phyloP scores from a whole-genome alignment of 495 filamentous ascomycete genomes.

The Chaetomidium leptoderma region DNA sequence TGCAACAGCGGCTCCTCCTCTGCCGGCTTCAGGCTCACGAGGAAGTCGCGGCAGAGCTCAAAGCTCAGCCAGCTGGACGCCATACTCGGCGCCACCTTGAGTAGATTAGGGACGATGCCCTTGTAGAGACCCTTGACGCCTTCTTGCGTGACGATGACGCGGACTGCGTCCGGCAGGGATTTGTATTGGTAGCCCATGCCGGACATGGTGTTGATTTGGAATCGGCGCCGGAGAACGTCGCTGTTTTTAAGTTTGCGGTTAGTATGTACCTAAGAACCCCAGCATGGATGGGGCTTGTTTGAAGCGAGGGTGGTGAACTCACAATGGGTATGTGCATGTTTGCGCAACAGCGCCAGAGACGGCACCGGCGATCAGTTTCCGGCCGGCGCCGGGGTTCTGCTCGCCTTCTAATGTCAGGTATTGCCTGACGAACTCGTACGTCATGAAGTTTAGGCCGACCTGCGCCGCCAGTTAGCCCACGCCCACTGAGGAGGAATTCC shows the following conservation, averaged over 20 bases:
- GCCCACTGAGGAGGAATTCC: background rate
- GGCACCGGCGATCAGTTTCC: conserved; percentile 85
- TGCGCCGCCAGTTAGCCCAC: conserved; percentile 36
- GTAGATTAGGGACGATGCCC: conserved; percentile 85
- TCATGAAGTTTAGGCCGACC: conserved; percentile 98
- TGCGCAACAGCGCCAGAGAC: conserved; percentile 94
- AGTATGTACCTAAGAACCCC: too few relatives aligned
- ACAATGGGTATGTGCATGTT: conserved; percentile 98
- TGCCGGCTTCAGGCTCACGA: conserved; percentile 57
- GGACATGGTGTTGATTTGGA: conserved; percentile 98
- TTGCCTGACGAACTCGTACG: conserved; percentile 81
- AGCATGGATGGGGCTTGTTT: too few relatives aligned
- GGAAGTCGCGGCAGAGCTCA: conserved; percentile 83
- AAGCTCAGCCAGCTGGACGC: conserved; percentile 97
- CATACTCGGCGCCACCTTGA: conserved; percentile 98
- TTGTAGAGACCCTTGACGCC: conserved; percentile 72
- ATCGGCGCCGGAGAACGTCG: conserved; percentile 90
- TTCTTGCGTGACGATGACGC: conserved; percentile 75
- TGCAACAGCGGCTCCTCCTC: conserved; percentile 32
- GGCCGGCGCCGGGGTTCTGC: conserved; percentile 68
- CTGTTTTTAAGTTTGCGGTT: conserved; percentile 44
- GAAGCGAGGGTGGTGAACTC: conserved; percentile 41
- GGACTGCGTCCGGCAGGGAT: conserved; percentile 76
- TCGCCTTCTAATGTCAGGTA: conserved; percentile 85
- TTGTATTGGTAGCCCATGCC: conserved; percentile 98